Evolutionary conservation across 116 monocot genomes (phyloP), one percentile per base, ranked within the genome.

Genomic region (Iris pallida): DNA sequence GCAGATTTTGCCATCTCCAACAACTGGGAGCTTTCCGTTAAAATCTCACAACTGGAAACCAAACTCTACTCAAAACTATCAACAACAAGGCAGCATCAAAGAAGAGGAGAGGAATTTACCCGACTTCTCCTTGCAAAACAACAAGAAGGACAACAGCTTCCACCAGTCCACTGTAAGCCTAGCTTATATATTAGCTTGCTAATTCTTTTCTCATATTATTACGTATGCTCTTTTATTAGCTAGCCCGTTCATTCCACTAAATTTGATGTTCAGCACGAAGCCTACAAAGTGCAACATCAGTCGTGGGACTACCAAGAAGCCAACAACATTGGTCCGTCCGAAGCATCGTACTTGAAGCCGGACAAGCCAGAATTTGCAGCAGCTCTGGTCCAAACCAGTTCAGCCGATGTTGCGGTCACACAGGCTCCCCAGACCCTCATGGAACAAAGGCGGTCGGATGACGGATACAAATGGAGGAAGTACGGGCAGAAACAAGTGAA

Each of bases 1-100:
- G 4, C 75, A 92, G 92, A 76, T 85, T 10, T 71, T 90, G 45
- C 75, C 79, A 8, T 94, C 94, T 73, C 94, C 94, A 20, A 94
- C 94, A 6, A 85, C 90, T 8, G 94, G 90, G 3, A 62, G 73
- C 55, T 72, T 85, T 53, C 85, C 89, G 10, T 61, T 69, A 12
- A 80, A 73, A 60, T 16, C 63, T 8, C 72, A 56, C 54, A 75
- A 78, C 53, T 75, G 68, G 54, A 81, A 63, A 47, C 8, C 42
- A 43, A 61, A 13, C 58, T 40, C 52, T 40, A 19, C 43, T 30
- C 30, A 30, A 8, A 43, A 45, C 14, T 47, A 75, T 47, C 73
- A 79, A 30, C 76, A 76, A 46, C 82, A 78, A 71, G 73, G 40
- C 43, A 70, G 40, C 43, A 65, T 65, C 71, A 85, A 78, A 51